These are phyloP conservation scores for Glycine soja DNA, from an alignment of 306 rosid genomes.

Conservation along the genomic window DNA sequence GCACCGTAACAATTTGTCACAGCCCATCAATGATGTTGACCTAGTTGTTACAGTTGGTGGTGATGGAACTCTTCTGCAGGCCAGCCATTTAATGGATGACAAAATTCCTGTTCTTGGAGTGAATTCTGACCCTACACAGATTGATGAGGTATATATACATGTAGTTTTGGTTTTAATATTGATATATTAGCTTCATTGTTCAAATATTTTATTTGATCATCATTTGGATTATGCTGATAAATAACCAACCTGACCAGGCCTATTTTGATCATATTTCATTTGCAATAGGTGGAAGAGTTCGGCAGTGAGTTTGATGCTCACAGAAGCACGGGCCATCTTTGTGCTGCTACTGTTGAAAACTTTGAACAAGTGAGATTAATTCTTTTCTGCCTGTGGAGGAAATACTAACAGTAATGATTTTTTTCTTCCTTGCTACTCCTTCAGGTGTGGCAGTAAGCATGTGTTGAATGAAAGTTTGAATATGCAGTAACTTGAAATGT, in stretches of 20 bases:
- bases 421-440: constrained; percentile 16
- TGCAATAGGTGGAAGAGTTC: constrained; percentile 67
- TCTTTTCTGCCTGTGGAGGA: neutral
- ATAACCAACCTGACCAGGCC: constrained; percentile 14
- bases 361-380: constrained; percentile 75
- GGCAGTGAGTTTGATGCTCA: constrained; percentile 74
- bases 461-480: constrained; percentile 27
- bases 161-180: constrained; percentile 27
- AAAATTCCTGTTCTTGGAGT: constrained; percentile 87
- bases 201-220: constrained; percentile 7
- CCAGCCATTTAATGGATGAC: constrained; percentile 85
- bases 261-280: constrained; percentile 39
- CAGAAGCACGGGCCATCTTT: constrained; percentile 91
- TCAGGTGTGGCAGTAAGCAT: constrained; percentile 30
- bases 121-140: constrained; percentile 87
- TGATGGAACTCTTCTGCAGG: constrained; percentile 91
- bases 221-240: constrained; percentile 25
- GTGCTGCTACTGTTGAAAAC: constrained; percentile 76
- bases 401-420: neutral
- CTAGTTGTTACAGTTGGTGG: constrained; percentile 89
- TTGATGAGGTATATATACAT: constrained; percentile 68
- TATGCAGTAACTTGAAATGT: constrained; percentile 28
- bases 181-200: constrained; percentile 27
- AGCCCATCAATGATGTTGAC: constrained; percentile 77
- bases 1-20: constrained; percentile 54